phyloP scores from a whole-genome alignment of 2,329 filamentous ascomycete species.

The Diaporthe eres region DNA sequence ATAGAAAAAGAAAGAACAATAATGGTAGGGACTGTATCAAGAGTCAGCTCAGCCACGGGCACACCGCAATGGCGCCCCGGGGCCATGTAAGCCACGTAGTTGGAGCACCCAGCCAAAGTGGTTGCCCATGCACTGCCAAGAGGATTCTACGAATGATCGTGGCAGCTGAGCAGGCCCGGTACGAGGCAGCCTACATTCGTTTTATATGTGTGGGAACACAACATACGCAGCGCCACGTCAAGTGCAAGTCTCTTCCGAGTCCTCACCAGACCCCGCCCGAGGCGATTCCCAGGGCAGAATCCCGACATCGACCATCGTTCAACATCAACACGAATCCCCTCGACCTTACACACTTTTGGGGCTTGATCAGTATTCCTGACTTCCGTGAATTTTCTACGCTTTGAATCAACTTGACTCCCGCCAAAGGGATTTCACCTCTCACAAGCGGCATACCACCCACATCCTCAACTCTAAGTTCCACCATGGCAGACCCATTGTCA shows the following conservation, averaged over 20 bases:
- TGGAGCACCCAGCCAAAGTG: too few species aligned
- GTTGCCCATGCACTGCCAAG: background rate
- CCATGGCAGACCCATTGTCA: conserved; percentile 42
- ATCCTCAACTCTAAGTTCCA: background rate
- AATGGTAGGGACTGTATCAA: too few species aligned
- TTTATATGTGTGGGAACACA: background rate
- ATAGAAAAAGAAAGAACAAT: too few species aligned
- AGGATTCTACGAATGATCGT: background rate
- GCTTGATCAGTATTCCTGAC: too few species aligned
- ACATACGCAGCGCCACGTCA: background rate
- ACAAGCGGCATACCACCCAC: too few species aligned
- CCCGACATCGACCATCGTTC: background rate
- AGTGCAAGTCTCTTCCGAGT: background rate
- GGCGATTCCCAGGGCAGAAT: background rate
- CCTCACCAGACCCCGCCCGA: background rate
- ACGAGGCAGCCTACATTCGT: background rate
- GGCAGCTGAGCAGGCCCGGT: too few species aligned
- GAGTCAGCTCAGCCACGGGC: too few species aligned
- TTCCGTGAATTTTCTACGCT: too few species aligned
- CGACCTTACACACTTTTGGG: background rate
- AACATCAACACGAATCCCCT: too few species aligned
- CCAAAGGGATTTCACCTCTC: background rate
- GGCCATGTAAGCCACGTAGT: too few species aligned
- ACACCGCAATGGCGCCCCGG: too few species aligned
- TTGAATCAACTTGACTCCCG: background rate